These are phyloP conservation scores for Galeopsis tetrahit DNA, from an alignment of 257 asterid genomes.

Conservation along the genomic window DNA sequence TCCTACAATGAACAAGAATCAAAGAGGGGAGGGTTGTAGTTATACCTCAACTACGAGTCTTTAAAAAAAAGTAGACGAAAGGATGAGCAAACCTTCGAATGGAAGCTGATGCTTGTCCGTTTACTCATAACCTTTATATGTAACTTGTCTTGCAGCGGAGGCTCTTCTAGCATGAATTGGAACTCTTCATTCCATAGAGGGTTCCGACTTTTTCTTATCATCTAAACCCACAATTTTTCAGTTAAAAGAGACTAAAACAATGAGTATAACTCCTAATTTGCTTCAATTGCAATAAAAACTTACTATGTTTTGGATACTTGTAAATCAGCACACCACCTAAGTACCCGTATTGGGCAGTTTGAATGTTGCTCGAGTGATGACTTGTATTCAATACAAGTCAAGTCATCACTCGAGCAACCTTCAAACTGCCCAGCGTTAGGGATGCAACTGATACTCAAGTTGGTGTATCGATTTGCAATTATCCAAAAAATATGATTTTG, in stretches of 20 bases:
- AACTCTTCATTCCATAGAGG: conserved; percentile 91
- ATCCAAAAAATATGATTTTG: not conserved
- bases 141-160: conserved; percentile 76
- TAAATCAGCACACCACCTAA: not conserved
- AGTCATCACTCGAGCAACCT: not conserved
- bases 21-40: not conserved
- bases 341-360: not conserved
- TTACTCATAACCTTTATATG: conserved; percentile 78
- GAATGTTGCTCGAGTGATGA: not conserved
- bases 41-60: not conserved
- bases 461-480: too few relatives aligned
- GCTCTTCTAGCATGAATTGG: conserved; percentile 84
- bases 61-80: not conserved
- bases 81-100: conserved; percentile 56
- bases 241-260: not conserved
- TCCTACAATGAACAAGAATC: conserved; percentile 46
- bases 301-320: not conserved
- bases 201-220: conserved; percentile 66
- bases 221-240: conserved; percentile 38
- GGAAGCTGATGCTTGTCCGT: conserved; percentile 60
- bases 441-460: too few relatives aligned
- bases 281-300: not conserved
- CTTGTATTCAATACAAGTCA: not conserved
- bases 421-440: too few relatives aligned
- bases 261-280: not conserved